Percentiles rank a stretch among this genome's conserved stretches.
Conservation (phyloP, 2,329 filamentous ascomycete genomes). For the Byssoonygena ceratinophila region DNA sequence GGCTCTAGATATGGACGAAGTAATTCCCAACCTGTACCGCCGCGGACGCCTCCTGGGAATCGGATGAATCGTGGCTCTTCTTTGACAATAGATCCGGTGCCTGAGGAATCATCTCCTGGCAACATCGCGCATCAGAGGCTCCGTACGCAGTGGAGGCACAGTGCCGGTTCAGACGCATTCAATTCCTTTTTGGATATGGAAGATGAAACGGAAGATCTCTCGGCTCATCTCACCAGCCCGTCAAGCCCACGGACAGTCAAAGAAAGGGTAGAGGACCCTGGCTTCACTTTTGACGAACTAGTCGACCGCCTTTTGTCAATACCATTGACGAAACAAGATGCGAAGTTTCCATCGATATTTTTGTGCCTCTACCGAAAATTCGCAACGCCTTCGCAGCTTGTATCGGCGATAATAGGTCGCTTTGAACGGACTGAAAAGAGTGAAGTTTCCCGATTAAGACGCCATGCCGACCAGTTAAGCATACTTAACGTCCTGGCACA, state of each 20-base stretch:
- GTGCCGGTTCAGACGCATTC: slow-evolving; percentile 34
- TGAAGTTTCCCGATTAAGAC: slow-evolving; percentile 61
- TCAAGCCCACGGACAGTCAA: slow-evolving; percentile 24
- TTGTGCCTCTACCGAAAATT: slow-evolving; percentile 92
- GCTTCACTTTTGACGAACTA: slow-evolving; percentile 51
- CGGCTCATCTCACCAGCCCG: slow-evolving; percentile 17
- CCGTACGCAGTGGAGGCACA: slow-evolving; percentile 31
- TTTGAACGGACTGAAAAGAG: slow-evolving; percentile 65
- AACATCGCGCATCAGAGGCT: slow-evolving; percentile 26
- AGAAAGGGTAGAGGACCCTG: slow-evolving; percentile 29
- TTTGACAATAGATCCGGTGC: slow-evolving; percentile 18
- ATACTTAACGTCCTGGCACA: slow-evolving; percentile 74
- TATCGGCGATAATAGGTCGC: slow-evolving; percentile 55
- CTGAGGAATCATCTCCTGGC: slow-evolving; percentile 24
- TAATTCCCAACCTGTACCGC: slow-evolving; percentile 41
- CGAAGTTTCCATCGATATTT: slow-evolving; percentile 80
- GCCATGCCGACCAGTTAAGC: slow-evolving; percentile 69
- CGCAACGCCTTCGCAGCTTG: slow-evolving; percentile 65
- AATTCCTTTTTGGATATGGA: slow-evolving; percentile 36
- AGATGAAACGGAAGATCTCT: slow-evolving; percentile 30
- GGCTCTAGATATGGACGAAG: slow-evolving; percentile 42
- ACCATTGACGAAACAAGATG: slow-evolving; percentile 74
- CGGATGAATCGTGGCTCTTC: slow-evolving; percentile 28
- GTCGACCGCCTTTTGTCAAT: slow-evolving; percentile 78
- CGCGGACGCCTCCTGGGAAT: slow-evolving; percentile 34